These are phyloP conservation scores for Heliamphora exappendiculata DNA, from an alignment of 148 eudicot species.

Conservation along the genomic window DNA sequence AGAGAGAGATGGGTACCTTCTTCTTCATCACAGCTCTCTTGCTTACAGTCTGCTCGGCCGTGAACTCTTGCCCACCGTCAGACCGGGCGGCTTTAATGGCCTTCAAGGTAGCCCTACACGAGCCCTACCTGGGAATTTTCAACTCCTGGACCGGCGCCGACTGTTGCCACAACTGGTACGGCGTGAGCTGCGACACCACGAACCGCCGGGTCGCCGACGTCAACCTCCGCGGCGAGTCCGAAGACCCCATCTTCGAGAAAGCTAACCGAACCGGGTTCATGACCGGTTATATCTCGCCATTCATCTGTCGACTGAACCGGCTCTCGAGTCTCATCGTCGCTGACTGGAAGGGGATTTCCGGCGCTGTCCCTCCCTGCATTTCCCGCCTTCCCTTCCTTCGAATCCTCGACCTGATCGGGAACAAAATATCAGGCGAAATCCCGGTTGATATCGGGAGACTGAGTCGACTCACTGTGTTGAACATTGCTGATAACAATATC, in stretches of 20 bases:
- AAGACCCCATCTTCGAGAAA: slow-evolving; percentile 59
- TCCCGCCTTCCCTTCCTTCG: slow-evolving; percentile 45
- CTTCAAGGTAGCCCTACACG: slow-evolving; percentile 50
- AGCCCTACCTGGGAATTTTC: slow-evolving; percentile 71
- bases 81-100: slow-evolving; percentile 71
- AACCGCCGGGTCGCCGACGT: slow-evolving; percentile 61
- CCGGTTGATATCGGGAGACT: slow-evolving; percentile 57
- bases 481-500: slow-evolving; percentile 59
- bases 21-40: slow-evolving; percentile 23
- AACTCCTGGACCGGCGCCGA: slow-evolving; percentile 70
- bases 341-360: slow-evolving; percentile 90
- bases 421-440: slow-evolving; percentile 50
- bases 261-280: slow-evolving; percentile 72
- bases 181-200: slow-evolving; percentile 63
- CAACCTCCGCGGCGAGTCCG: slow-evolving; percentile 81
- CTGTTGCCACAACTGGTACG: slow-evolving; percentile 82
- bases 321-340: slow-evolving; percentile 64
- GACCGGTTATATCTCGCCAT: slow-evolving; percentile 64
- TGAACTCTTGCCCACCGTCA: slow-evolving; percentile 56
- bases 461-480: slow-evolving; percentile 62
- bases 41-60: slow-evolving; percentile 24
- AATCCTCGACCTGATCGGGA: slow-evolving; percentile 61
- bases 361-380: slow-evolving; percentile 56
- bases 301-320: slow-evolving; percentile 58
- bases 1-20: slow-evolving; percentile 8